Evolutionary conservation across 169 alveolate species (phyloP).

Genomic region (Plasmodium falciparum): DNA sequence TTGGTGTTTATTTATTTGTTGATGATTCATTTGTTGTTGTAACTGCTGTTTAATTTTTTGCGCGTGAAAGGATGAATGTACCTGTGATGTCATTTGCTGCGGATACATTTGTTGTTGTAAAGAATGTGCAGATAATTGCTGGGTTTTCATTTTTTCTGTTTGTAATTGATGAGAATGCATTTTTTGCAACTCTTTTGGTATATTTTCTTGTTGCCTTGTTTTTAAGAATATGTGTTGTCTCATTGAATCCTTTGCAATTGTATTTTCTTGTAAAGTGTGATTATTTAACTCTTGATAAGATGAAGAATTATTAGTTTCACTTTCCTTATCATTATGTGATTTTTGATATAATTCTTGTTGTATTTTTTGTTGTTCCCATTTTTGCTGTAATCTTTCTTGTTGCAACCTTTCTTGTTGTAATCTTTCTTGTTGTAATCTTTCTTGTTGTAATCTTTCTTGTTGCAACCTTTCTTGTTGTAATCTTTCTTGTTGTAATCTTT

Average conservation of each 20-base stretch:
- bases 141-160: conserved; percentile 21
- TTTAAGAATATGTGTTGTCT: conserved; percentile 46
- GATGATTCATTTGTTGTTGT: conserved; percentile 23
- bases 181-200: conserved; percentile 52
- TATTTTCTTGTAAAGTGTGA: conserved; percentile 25
- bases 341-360: conserved; percentile 51
- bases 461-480: conserved; percentile 33
- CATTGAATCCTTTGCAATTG: conserved; percentile 24
- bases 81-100: not conserved
- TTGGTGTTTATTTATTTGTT: conserved; percentile 19
- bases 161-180: conserved; percentile 28
- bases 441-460: conserved; percentile 39
- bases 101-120: not conserved
- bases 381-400: conserved; percentile 54
- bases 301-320: conserved; percentile 6
- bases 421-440: conserved; percentile 36
- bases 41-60: conserved; percentile 4
- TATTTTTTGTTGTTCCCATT: conserved; percentile 34
- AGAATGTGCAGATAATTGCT: conserved; percentile 26
- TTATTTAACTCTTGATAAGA: conserved; percentile 25
- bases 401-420: conserved; percentile 41
- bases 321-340: conserved; percentile 45
- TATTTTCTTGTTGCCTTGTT: conserved; percentile 42
- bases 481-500: conserved; percentile 42
- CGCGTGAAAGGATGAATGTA: not conserved